These are phyloP conservation scores for Avena sativa DNA, from an alignment of 176 grass and related monocot species.

Conservation along the genomic window DNA sequence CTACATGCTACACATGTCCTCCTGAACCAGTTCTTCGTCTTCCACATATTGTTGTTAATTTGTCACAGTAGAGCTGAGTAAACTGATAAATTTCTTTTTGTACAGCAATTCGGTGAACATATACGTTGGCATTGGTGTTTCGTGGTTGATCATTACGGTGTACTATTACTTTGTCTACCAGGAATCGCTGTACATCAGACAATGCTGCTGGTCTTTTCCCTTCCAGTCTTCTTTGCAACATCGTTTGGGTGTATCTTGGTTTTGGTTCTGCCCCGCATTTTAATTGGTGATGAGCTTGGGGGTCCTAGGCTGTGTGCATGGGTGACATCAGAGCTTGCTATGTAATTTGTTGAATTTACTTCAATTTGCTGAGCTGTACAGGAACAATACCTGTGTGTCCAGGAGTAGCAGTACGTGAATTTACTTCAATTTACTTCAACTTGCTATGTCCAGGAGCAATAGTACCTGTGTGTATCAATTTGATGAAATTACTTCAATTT, in stretches of 20 bases:
- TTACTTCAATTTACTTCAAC: too few species aligned
- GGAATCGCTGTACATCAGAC: slow-evolving; percentile 74
- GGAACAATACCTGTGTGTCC: too few species aligned
- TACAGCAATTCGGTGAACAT: slow-evolving; percentile 94
- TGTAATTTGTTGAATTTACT: too few species aligned
- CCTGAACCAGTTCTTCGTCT: neutral
- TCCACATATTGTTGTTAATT: neutral
- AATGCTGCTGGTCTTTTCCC: slow-evolving; percentile 79
- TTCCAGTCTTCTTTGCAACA: slow-evolving; percentile 81
- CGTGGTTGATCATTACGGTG: slow-evolving; percentile 73
- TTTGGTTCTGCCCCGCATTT: slow-evolving; percentile 63
- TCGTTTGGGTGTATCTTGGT: slow-evolving; percentile 79
- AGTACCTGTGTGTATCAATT: too few species aligned
- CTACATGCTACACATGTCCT: neutral
- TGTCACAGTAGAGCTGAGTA: neutral
- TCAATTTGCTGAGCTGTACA: too few species aligned
- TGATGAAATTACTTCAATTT: too few species aligned
- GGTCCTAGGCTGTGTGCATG: slow-evolving; percentile 83
- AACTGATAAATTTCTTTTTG: neutral
- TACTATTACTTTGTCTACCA: slow-evolving; percentile 82
- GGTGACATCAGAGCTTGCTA: slow-evolving; percentile 60
- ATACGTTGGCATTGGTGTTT: slow-evolving; percentile 85
- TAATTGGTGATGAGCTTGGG: slow-evolving; percentile 81
- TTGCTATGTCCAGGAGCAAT: too few species aligned
- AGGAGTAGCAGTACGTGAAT: too few species aligned